Conservation (phyloP, 2,329 filamentous ascomycete species). For the Aspergillus terreus region DNA sequence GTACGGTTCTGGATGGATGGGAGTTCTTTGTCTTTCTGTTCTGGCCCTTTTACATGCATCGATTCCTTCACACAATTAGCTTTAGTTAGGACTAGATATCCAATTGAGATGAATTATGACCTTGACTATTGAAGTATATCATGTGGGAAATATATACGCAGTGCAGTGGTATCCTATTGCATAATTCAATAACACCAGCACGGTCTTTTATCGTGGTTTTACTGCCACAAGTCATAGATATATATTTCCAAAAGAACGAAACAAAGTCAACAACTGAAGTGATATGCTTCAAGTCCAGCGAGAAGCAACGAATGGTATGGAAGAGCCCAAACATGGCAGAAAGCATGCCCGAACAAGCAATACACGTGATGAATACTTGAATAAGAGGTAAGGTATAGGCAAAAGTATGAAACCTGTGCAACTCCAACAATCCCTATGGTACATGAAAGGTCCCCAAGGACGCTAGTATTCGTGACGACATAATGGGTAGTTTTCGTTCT, state of each 20-base stretch:
- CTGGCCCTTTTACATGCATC: background rate
- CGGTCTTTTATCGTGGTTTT: no score
- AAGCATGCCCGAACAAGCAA: background rate
- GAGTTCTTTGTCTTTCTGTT: conserved; percentile 3
- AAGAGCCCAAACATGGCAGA: background rate
- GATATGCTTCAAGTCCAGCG: conserved; percentile 8
- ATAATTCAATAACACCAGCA: no score
- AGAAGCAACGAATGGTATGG: conserved; percentile 4
- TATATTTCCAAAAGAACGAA: background rate
- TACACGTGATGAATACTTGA: conserved; percentile 2
- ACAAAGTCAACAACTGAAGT: background rate
- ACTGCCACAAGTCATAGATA: no score
- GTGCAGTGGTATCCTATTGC: no score
- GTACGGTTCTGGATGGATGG: conserved; percentile 6
- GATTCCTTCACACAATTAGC: conserved; percentile 6
- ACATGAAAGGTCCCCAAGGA: background rate
- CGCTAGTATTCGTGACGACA: conserved; percentile 4
- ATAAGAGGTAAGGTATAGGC: conserved; percentile 3
- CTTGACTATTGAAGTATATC: background rate
- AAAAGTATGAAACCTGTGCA: conserved; percentile 1
- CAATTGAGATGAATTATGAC: conserved; percentile 12
- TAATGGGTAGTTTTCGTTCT: background rate
- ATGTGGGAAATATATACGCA: no score
- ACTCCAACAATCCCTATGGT: background rate
- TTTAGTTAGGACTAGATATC: conserved; percentile 14